Percentiles rank a stretch among this genome's conserved stretches.
These are phyloP conservation scores for Citrullus mucosospermus DNA, from an alignment of 306 rosid species.

Conservation along the genomic window DNA sequence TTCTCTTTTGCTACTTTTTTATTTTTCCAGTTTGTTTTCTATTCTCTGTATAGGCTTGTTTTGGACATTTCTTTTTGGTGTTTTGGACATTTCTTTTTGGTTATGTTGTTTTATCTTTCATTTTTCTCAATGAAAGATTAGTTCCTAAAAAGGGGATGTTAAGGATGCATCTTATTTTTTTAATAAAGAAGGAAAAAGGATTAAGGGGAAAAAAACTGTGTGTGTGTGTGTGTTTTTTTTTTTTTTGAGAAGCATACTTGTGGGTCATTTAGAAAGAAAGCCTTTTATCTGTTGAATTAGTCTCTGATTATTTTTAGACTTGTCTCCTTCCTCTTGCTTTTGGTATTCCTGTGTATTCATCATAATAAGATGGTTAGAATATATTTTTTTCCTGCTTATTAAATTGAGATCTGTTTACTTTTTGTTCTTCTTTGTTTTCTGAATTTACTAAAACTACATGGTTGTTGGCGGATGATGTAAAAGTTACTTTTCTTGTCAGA, in stretches of 20 bases:
- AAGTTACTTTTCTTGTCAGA: constrained; percentile 10
- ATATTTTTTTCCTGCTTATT: neutral
- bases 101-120: neutral
- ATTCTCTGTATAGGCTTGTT: neutral
- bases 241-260: neutral
- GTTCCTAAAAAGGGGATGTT: neutral
- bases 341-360: neutral
- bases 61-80: neutral
- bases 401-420: neutral
- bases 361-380: neutral
- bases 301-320: neutral
- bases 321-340: neutral
- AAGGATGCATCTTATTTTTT: neutral
- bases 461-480: neutral
- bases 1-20: neutral
- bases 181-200: neutral
- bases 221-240: too few species aligned
- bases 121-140: neutral
- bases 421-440: neutral
- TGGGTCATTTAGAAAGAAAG: neutral
- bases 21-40: neutral
- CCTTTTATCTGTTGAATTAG: neutral
- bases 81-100: neutral
- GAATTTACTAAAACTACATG: neutral
- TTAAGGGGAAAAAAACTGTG: neutral